These are phyloP conservation scores for Persicaria maculosa DNA, from an alignment of 148 eudicot genomes.

Conservation along the genomic window DNA sequence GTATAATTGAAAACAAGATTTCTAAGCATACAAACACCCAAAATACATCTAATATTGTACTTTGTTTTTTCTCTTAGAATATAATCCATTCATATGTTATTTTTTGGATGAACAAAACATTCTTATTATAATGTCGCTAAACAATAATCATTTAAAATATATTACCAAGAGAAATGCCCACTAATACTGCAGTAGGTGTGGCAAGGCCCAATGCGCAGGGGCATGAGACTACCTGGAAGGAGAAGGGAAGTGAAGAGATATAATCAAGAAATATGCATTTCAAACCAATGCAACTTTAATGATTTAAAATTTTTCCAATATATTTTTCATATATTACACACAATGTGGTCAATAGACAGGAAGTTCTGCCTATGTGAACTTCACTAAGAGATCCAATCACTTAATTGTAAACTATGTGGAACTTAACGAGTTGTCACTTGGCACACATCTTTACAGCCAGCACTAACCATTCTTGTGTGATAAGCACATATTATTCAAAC, in stretches of 20 bases:
- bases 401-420: not conserved
- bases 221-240: conserved; percentile 83
- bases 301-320: not conserved
- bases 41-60: not conserved
- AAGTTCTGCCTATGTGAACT: not conserved
- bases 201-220: conserved; percentile 99
- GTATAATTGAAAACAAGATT: not conserved
- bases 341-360: not conserved
- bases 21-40: not conserved
- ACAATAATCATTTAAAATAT: conserved; percentile 2
- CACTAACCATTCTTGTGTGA: not conserved
- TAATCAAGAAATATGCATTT: not conserved
- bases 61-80: too few relatives aligned
- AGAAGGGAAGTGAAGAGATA: not conserved
- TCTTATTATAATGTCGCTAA: not conserved
- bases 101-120: not conserved
- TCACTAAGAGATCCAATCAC: not conserved
- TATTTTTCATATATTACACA: not conserved
- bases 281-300: not conserved
- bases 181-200: conserved; percentile 95
- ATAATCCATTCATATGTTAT: not conserved
- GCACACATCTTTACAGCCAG: not conserved
- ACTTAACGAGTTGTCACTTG: not conserved
- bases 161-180: conserved; percentile 89
- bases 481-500: not conserved